Base-by-base conservation (phyloP, 805 yeast species). In the Saturnispora hagleri region DNA sequence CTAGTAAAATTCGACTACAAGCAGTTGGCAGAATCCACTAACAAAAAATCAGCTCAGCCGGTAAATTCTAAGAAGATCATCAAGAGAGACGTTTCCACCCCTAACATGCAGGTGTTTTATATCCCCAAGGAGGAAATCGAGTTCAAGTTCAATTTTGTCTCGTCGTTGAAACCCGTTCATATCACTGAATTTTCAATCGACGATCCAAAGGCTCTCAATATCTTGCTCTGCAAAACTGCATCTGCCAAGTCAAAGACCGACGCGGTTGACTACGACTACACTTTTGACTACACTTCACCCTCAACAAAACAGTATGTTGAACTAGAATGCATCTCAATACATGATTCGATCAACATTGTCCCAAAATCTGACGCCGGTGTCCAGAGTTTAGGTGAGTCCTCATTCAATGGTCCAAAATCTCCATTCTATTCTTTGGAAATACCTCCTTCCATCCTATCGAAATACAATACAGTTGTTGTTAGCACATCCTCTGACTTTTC, bases 401-500 rank as follows among this genome's bases (percentile, higher is more conserved):
- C 86, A 0, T 57, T 68, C 42, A 84, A 77, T n/a, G 84, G 78
- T 3, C 69, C 69, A 0, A 51, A 61, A 3, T 35, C 57, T 2
- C 83, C 87, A 4, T 80, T 77, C 58, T 65, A 75, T 53, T 73
- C 79, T 7, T 42, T 82, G 2, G 73, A 73, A 49, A 63, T 76
- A 7, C 68, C 71, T 12, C 57, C 73, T 0, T 59, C 69, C 0
- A 63, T 70, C 3, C 55, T 82, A 8, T 43, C 68, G 0, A 61
- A 66, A 9, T 83, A 71, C 58, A 82, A 79, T 49, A 69, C 73
- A 40, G 67, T 85, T 18, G 69, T 83, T 0, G 65, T 82, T 40
- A 74, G 75, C 7, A 74, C 72, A 44, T 57, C 69, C 3, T 53
- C 60, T 13, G 49, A 55, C 15, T 15, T 45, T 22, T 40, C 43